These are phyloP conservation scores for Acer campestre DNA, from an alignment of 345 rosid species.

Conservation along the genomic window DNA sequence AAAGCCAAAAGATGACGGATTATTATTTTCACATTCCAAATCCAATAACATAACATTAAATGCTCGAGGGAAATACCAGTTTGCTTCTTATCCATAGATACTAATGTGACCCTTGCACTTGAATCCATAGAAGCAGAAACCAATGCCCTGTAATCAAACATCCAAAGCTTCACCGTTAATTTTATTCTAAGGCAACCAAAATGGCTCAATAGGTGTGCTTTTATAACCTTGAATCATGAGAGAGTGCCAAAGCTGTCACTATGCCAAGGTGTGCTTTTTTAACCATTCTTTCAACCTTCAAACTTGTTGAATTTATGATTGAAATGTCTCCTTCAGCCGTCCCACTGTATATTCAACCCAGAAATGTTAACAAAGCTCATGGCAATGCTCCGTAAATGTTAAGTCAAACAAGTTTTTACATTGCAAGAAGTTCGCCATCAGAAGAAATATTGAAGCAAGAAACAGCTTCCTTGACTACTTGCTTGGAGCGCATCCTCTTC, in stretches of 20 bases:
- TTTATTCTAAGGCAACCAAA: conserved; percentile 1
- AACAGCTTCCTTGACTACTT: conserved; percentile 51
- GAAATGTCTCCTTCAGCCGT: conserved; percentile 66
- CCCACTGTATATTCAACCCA: conserved; percentile 55
- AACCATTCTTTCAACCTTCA: conserved; percentile 46
- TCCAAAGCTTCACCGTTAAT: conserved; percentile 13
- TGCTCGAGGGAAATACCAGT: conserved; percentile 36
- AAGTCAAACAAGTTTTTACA: conserved; percentile 41
- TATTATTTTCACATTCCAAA: neutral
- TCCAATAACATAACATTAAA: too few relatives aligned
- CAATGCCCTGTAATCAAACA: conserved; percentile 59
- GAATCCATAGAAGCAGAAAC: conserved; percentile 88
- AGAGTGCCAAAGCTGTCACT: conserved; percentile 79
- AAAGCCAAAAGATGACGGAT: conserved; percentile 15
- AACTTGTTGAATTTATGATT: conserved; percentile 50
- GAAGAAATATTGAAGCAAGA: conserved; percentile 76
- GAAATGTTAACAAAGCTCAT: neutral
- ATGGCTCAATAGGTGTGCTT: neutral
- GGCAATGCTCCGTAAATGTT: conserved; percentile 9
- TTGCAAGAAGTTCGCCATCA: conserved; percentile 79
- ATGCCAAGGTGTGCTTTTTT: conserved; percentile 85
- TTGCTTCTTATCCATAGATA: conserved; percentile 39
- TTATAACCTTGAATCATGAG: conserved; percentile 80
- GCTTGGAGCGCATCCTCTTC: conserved; percentile 62
- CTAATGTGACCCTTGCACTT: conserved; percentile 75